Conservation (phyloP, 2,329 filamentous ascomycete genomes). For the Pezicula carpinea region DNA sequence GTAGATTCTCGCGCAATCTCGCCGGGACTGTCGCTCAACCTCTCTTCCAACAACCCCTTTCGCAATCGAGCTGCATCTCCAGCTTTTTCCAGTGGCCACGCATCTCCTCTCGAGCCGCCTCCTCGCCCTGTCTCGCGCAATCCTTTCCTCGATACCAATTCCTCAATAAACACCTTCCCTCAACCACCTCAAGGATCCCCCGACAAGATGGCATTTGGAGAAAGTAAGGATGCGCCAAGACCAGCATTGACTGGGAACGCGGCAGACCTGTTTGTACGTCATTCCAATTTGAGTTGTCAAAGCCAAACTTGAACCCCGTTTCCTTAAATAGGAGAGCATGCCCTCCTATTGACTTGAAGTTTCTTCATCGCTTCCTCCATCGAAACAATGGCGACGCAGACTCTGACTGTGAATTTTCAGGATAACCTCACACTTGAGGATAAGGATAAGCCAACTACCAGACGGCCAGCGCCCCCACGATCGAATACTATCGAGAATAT, state of each 20-base stretch:
- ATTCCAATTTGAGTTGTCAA: conserved; percentile 6
- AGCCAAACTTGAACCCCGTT: conserved; percentile 9
- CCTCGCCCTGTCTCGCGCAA: conserved; percentile 65
- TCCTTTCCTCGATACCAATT: conserved; percentile 61
- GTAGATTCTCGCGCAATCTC: conserved; percentile 34
- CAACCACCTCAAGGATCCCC: conserved; percentile 27
- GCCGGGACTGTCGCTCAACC: conserved; percentile 56
- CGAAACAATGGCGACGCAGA: conserved; percentile 4
- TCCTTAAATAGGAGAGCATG: not conserved
- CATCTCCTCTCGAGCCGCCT: conserved; percentile 54
- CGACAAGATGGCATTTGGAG: conserved; percentile 45
- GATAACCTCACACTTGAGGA: conserved; percentile 65
- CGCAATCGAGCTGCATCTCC: conserved; percentile 68
- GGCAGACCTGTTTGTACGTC: conserved; percentile 74
- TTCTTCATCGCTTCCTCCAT: conserved; percentile 25
- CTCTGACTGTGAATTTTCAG: conserved; percentile 41
- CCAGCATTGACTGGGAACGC: conserved; percentile 44
- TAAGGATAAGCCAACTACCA: conserved; percentile 48
- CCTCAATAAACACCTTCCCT: conserved; percentile 15
- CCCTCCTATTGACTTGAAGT: not conserved
- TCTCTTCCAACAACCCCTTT: conserved; percentile 74
- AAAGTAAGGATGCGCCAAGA: conserved; percentile 30
- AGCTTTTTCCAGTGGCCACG: conserved; percentile 36
- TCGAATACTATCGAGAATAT: conserved; percentile 43
- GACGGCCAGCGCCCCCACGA: conserved; percentile 24